phyloP scores from a whole-genome alignment of 2,329 filamentous ascomycete species.

The Pseudovirgaria hyperparasitica region DNA sequence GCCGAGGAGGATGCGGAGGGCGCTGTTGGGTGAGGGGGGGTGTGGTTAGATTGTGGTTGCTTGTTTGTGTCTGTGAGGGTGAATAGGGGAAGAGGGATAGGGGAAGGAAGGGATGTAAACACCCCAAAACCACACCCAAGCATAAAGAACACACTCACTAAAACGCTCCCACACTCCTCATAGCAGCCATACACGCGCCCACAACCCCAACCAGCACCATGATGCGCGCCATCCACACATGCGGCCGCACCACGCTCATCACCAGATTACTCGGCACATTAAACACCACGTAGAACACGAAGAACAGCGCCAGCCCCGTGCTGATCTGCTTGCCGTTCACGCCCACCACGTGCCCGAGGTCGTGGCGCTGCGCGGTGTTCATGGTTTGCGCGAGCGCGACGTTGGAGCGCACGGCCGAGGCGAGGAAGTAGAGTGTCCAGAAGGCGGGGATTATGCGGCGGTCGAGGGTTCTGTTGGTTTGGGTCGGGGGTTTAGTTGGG shows the following conservation, averaged over 20 bases:
- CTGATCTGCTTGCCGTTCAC: slow-evolving; percentile 67
- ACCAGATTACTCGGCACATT: slow-evolving; percentile 79
- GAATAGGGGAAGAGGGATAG: too few species aligned
- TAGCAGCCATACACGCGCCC: slow-evolving; percentile 70
- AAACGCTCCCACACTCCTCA: slow-evolving; percentile 71
- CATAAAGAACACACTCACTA: slow-evolving; percentile 41
- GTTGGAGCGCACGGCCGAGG: slow-evolving; percentile 83
- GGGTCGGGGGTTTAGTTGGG: too few species aligned
- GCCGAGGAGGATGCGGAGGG: slow-evolving; percentile 68
- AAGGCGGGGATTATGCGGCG: too few species aligned
- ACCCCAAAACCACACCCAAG: slow-evolving; percentile 1
- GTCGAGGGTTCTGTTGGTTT: too few species aligned
- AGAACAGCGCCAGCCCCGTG: slow-evolving; percentile 76
- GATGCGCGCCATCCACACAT: slow-evolving; percentile 86
- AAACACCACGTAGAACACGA: slow-evolving; percentile 83
- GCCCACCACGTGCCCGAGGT: slow-evolving; percentile 58
- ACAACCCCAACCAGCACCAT: slow-evolving; percentile 79
- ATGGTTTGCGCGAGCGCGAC: slow-evolving; percentile 91
- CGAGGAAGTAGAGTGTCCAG: slow-evolving; percentile 84
- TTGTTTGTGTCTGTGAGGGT: too few species aligned
- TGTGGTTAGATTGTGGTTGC: neutral
- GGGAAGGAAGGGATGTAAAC: slow-evolving; percentile 3
- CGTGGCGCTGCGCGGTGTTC: slow-evolving; percentile 59
- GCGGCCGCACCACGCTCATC: slow-evolving; percentile 75
- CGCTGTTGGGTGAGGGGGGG: slow-evolving; percentile 4